Evolutionary conservation across 176 grass and related monocot species (phyloP), one percentile per base, ranked within the genome.

Genomic region (Leersia perrieri): DNA sequence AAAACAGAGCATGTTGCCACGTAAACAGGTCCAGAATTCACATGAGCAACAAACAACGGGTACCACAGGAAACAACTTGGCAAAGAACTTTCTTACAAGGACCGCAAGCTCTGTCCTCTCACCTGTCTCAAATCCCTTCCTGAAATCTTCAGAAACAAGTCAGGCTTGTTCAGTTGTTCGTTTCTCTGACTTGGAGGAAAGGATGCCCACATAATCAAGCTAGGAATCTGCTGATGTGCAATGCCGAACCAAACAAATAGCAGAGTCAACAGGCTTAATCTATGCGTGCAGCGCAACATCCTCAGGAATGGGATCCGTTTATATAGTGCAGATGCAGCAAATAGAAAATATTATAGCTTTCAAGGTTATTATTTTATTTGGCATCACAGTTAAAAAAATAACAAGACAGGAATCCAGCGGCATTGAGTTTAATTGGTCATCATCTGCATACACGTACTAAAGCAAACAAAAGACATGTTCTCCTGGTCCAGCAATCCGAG

Each of bases 391-490:
- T 33, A 27, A 31, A 41, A 69, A 31, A 55, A 42, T 15, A 34
- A 12, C 42, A 28, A 66, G 42, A 30, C 55, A 62, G 12, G 71
- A 51, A 70, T 75, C 49, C 77, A 70, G 55, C 5, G 51, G 28
- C 82, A 64, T 42, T 71, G 51, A 69, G 63, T 45, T 49, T 57
- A 76, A 13, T 36, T 81, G 72, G 33, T 30, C 28, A 11, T 29
- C 63, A 11, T 69, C 63, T 63, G 77, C 82, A 76, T 10, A 29
- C 33, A 58, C 51, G 42, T 79, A 51, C 77, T 58, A 85, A 80
- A 86, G 78, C 78, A 82, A 82, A 89, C 88, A 89, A 73, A 72
- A 82, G 22, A 73, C 73, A 86, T 89, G 78, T 82, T 85, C 77
- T 66, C 78, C 77, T 77, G 78, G 72, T 72, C 82, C 72, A 66